Evolutionary conservation across 108 stramenopile genomes (phyloP), one percentile per base, ranked within the genome.

Genomic region (Thalassiosira profunda): DNA sequence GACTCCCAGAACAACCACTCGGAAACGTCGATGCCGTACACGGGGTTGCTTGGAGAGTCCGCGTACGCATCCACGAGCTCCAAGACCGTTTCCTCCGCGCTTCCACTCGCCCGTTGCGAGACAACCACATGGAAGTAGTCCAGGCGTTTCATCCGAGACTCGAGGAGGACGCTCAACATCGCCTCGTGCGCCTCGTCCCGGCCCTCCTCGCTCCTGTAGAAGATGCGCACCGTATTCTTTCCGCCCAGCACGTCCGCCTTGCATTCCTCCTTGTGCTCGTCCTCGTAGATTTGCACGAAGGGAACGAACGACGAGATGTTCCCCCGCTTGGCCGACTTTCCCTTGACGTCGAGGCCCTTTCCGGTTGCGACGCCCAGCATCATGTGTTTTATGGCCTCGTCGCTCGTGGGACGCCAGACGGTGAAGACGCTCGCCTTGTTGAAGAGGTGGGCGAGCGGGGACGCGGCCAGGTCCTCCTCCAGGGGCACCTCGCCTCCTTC

Each of bases 311-410:
- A 86, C 8, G 71, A 70, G 10, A 90, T 44, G 17, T 38, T 63
- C 5, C 89, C 89, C 31, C 51, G 34, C 41, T 80, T 80, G 33
- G 89, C 88, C 15, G 81, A 83, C 63, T 89, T 89, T 11, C 88
- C 88, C 55, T 89, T 89, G 31, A 89, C 83, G 44, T 90, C 86
- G 38, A 90, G 71, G 30, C 89, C 86, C 59, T 90, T 90, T 4
- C 89, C 89, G 2, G 77, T 72, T 2, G 70, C 89, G 8, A 68
- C 63, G 2, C 89, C 89, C 15, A 49, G 57, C 84, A 90, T 86
- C 86, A 90, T 86, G 51, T 78, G 72, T 1, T 72, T 54, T 44
- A 90, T 85, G 7, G 89, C 81, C 52, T 81, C 86, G 24, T 45
- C 35, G 45, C 73, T 76, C 11, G 84, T 85, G 6, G 89, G 89